Base-by-base conservation (phyloP, 768 basidiomycete species). In the Lactifluus volemus region DNA sequence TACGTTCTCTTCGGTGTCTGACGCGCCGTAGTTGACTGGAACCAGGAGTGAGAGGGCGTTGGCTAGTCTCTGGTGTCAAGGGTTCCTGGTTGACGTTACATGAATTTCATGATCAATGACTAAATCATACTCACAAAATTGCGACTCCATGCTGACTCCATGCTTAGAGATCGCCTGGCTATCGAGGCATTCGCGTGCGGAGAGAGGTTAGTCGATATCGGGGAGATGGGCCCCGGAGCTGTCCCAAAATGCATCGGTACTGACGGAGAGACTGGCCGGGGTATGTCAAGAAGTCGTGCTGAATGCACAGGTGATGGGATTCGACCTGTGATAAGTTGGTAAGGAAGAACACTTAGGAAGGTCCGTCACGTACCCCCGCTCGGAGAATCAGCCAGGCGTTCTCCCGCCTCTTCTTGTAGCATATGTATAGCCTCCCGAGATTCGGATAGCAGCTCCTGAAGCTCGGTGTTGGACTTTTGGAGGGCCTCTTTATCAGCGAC, bases 401-500 rank as follows among this genome's bases (percentile, higher is more conserved):
- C 90, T 58, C 87, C 91, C 1, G 86, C 72, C 70, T 95, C 91
- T 65, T 84, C 84, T 55, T 85, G 85, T 48, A 92, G 69, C 1
- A 74, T 70, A 58, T 84, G 82, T 5, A 86, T 70, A 63, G 94
- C 89, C 68, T 95, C 92, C 30, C 91, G 81, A 1, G 88, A 79
- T 53, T 92, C 88, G 2, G 81, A 73, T 7, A 98, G 76, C 9
- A 93, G 72, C 50, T 79, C 80, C 60, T 89, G 86, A 51, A 96
- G 73, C 68, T 96, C 91, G 7, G 81, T 79, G 60, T 89, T 92
- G 67, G 92, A 91, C 19, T 82, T 84, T 71, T 89, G 90, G 55
- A 95, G 74, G 29, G 78, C 78, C 65, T 94, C 89, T 67, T 93
- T 96, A 67, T 91, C 89, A 38, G 84, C 82, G 8, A 94, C 92